Conservation (phyloP, 805 yeast species). For the Wickerhamomyces bovis region DNA sequence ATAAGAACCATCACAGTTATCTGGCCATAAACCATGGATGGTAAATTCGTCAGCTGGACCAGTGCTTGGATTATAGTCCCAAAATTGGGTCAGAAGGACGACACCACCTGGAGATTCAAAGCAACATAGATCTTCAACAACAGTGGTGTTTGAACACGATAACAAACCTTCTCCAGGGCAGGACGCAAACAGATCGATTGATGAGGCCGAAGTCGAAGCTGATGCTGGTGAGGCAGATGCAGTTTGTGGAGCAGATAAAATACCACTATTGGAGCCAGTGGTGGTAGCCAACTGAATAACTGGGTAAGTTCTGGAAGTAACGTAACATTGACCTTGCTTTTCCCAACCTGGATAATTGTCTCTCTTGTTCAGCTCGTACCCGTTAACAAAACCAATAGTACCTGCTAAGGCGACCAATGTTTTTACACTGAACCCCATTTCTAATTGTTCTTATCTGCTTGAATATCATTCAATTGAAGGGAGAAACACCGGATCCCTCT, state of each 20-base stretch:
- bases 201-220: neutral
- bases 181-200: neutral
- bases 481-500: neutral
- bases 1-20: constrained; percentile 76
- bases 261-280: neutral
- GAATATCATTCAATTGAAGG: neutral
- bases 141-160: constrained; percentile 53
- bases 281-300: neutral
- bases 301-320: constrained; percentile 1
- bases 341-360: neutral
- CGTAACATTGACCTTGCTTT: constrained; percentile 4
- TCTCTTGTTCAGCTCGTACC: neutral
- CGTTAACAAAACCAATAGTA: neutral
- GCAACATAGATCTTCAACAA: constrained; percentile 62
- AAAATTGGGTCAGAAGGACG: constrained; percentile 79
- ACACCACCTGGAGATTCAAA: constrained; percentile 84
- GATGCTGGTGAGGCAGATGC: neutral
- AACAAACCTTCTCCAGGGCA: constrained; percentile 57
- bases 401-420: neutral
- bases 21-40: constrained; percentile 85
- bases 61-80: constrained; percentile 76
- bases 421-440: neutral
- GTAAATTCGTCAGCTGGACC: constrained; percentile 72
- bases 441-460: neutral
- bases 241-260: neutral